Base-by-base conservation (phyloP, 1,284 basidiomycete genomes). In the Apiotrichum veenhuisii region DNA sequence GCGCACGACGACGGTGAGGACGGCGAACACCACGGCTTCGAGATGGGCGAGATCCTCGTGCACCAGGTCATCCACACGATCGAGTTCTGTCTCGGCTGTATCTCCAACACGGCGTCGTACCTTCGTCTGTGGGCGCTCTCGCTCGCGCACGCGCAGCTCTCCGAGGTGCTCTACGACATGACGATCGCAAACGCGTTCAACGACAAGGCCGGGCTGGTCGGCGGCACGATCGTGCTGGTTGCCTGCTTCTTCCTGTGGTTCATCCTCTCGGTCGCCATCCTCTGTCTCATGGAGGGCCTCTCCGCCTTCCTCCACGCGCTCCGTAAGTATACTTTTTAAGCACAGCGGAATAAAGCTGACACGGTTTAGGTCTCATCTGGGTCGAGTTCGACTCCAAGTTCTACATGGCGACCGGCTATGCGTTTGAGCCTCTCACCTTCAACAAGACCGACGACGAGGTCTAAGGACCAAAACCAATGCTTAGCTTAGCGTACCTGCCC, bases 61-160 rank as follows among this genome's bases (percentile, higher is more conserved):
- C 93, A 98, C 79, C 95, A 98, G 77, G 82, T 96, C 63, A 98
- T 98, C 70, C 93, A 95, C 78, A 96, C 94, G 26, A 97, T 97
- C 77, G 96, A 98, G 80, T 98, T 98, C 81, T 98, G 95, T 74
- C 84, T 98, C 87, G 75, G 94, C 22, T 97, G 95, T 78, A 97
- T 99, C 73, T 98, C 96, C 64, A 97, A 99, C 79, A 99, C 96
- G 65, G 96, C 95, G 10, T 98, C 94, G 23, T 99, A 99, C 79
- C 86, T 99, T 52, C 95, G 95, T 78, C 83, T 99, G 38, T 99
- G 95, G 95, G 96, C 96, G 23, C 83, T 99, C 11, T 98, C 96
- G 33, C 84, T 98, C 49, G 95, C 95, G 10, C 95, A 99, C 78
- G 93, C 96, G 15, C 96, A 98, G 78, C 82, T 99, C 25, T 95